Percentiles rank a stretch among this genome's conserved stretches.
Evolutionary conservation across 306 rosid species (phyloP).

Genomic region (Trichosanthes truncata): DNA sequence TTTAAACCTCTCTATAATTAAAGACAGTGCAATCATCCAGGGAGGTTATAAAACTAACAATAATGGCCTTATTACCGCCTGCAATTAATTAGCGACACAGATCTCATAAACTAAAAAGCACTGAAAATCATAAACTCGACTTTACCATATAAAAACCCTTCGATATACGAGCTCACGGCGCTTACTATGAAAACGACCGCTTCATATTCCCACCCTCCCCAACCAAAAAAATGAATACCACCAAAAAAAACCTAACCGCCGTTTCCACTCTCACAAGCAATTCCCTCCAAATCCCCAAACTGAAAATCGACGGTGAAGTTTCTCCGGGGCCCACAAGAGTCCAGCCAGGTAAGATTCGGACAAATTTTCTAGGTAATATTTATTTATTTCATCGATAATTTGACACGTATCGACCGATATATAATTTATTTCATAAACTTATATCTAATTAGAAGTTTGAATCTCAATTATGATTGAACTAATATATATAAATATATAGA

Average conservation of each 20-base stretch:
- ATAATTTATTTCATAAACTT: too few species aligned
- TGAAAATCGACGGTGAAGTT: not conserved
- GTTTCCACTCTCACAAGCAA: conserved; percentile 23
- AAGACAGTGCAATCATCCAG: not conserved
- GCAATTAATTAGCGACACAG: not conserved
- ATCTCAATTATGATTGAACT: too few species aligned
- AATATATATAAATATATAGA: too few species aligned
- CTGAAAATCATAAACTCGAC: not conserved
- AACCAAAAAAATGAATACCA: not conserved
- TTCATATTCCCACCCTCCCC: not conserved
- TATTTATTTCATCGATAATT: too few species aligned
- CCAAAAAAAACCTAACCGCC: conserved; percentile 30
- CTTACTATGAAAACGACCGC: not conserved
- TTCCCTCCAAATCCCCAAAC: not conserved
- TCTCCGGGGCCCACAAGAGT: not conserved
- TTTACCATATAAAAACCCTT: not conserved
- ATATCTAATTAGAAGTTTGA: too few species aligned
- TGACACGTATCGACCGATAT: too few species aligned
- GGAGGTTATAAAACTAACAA: not conserved
- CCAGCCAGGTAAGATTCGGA: too few species aligned
- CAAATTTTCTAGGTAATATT: too few species aligned
- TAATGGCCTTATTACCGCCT: not conserved
- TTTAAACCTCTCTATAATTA: not conserved
- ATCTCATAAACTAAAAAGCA: not conserved
- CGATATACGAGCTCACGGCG: not conserved